These are phyloP conservation scores for Luvunga scandens DNA, from an alignment of 345 rosid genomes.

Conservation along the genomic window DNA sequence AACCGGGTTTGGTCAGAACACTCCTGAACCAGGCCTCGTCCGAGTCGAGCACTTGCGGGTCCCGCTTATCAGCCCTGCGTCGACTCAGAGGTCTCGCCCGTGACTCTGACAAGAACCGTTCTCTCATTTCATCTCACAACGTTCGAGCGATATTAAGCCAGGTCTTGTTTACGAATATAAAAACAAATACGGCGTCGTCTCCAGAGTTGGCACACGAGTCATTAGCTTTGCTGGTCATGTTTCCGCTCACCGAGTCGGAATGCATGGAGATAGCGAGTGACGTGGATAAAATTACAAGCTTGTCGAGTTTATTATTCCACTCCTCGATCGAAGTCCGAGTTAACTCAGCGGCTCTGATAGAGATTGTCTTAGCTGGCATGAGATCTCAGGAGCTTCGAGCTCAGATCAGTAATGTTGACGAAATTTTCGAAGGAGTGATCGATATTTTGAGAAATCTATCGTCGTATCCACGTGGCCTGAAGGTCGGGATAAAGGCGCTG, in stretches of 20 bases:
- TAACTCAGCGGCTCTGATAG: constrained; percentile 75
- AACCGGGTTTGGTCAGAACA: constrained; percentile 59
- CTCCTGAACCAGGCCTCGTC: constrained; percentile 64
- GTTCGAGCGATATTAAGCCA: constrained; percentile 41
- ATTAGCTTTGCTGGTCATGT: constrained; percentile 57
- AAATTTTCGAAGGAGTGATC: constrained; percentile 73
- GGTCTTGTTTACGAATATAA: constrained; percentile 43
- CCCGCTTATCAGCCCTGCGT: constrained; percentile 75
- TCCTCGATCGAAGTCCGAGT: constrained; percentile 63
- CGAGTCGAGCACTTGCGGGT: constrained; percentile 29
- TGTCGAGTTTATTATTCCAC: constrained; percentile 54
- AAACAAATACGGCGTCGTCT: constrained; percentile 22
- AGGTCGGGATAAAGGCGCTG: constrained; percentile 70
- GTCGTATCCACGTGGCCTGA: constrained; percentile 62
- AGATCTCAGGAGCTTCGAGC: constrained; percentile 62
- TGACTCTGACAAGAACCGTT: constrained; percentile 81
- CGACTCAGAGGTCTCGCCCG: constrained; percentile 80
- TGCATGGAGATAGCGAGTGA: constrained; percentile 58
- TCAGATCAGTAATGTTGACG: constrained; percentile 49
- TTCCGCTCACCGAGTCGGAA: constrained; percentile 65
- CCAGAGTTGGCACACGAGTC: constrained; percentile 62
- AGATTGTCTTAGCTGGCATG: constrained; percentile 68
- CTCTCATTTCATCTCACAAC: constrained; percentile 60
- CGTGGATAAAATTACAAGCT: constrained; percentile 35
- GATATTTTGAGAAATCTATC: constrained; percentile 49